Evolutionary conservation across 371 early-diverging fungal genomes (phyloP), one percentile per base, ranked within the genome.

Genomic region (Batkoa obscura): DNA sequence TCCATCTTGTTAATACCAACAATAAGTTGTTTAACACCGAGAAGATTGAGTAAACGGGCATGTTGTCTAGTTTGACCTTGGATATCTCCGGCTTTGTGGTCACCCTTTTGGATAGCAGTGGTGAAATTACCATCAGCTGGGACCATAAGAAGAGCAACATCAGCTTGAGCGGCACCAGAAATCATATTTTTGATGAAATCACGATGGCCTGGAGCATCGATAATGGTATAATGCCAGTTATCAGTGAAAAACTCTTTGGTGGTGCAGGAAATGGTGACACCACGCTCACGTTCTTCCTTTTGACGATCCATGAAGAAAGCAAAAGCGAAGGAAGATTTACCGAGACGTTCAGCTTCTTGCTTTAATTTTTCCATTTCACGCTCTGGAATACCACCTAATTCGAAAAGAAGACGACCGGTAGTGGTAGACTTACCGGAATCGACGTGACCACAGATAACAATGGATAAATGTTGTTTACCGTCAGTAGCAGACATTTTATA

Each of bases 121-220:
- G 53, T 52, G 32, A 52, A 52, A 15, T 52, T 52, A 52, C 53
- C 53, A 31, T 52, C 86, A 65, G 88, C 90, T 68, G 93, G 90
- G 72, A 98, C 86, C 64, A 98, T 90, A 60, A 99, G 83, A 65
- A 99, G 81, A 69, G 93, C 98, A 70, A 88, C 86, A 69, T 94
- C 95, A 60, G 84, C 71, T 58, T 94, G 98, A 30, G 89, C 80
- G 0, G 99, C 94, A 6, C 98, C 99, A 1, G 84, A 82, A 57
- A 99, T 98, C 99, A 99, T 99, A 64, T 92, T 93, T n/a, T 96
- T 92, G 46, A 99, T 86, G 68, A 96, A 99, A 68, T 96, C 94
- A 47, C 91, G 81, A 66, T 99, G 99, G 0, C 99, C 99, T 6
- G 99, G 99, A 0, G 99, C 94, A 69, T 96, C 98, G 57, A 96